These are phyloP conservation scores for Crithidia fasciculata DNA, from an alignment of 208 protist species.

Conservation along the genomic window DNA sequence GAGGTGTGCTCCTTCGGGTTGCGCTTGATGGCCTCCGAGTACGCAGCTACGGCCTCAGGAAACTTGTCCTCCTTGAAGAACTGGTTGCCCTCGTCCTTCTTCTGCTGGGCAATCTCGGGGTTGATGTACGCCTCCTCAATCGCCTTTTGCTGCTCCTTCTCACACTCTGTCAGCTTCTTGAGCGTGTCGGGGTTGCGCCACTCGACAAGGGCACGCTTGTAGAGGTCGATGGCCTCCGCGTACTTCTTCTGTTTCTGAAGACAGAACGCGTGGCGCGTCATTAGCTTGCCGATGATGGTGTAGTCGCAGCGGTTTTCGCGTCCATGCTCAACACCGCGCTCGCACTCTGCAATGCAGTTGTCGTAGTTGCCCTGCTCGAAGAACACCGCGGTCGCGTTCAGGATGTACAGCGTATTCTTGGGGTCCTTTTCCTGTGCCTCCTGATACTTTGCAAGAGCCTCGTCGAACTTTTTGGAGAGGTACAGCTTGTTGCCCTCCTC, in stretches of 20 bases:
- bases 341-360: constrained; percentile 90
- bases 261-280: constrained; percentile 90
- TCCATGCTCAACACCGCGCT: constrained; percentile 90
- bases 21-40: constrained; percentile 94
- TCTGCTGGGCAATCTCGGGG: constrained; percentile 87
- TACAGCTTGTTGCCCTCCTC: constrained; percentile 95
- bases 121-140: constrained; percentile 93
- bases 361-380: constrained; percentile 95
- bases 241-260: constrained; percentile 86
- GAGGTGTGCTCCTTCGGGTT: constrained; percentile 94
- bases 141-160: constrained; percentile 91
- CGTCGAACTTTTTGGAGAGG: constrained; percentile 95
- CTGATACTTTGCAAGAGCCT: constrained; percentile 90
- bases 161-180: constrained; percentile 86
- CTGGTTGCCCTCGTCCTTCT: constrained; percentile 95
- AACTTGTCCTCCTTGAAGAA: constrained; percentile 96
- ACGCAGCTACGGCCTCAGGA: constrained; percentile 93
- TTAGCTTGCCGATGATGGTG: constrained; percentile 90
- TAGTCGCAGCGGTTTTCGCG: constrained; percentile 92
- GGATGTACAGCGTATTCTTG: constrained; percentile 88
- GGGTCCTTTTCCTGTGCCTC: constrained; percentile 83
- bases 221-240: constrained; percentile 88
- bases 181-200: constrained; percentile 93
- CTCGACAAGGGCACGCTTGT: constrained; percentile 92
- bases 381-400: constrained; percentile 93